Conservation (phyloP, 2,329 filamentous ascomycete species). For the Emmonsiellopsis sp. region DNA sequence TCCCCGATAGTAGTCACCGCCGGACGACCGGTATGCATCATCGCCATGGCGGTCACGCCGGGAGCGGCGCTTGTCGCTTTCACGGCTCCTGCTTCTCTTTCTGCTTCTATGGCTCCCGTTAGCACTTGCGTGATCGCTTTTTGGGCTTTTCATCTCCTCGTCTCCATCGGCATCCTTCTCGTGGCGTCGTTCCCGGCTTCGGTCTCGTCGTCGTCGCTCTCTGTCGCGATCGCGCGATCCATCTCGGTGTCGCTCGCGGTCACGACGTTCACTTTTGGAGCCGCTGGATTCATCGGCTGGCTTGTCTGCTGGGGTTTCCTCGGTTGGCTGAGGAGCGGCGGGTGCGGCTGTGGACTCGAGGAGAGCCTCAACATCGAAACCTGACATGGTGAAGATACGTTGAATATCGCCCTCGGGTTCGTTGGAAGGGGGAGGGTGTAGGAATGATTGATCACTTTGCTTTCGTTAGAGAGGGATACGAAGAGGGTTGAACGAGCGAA, state of each 20-base stretch:
- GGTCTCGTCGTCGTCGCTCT: conserved; percentile 52
- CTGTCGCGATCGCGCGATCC: conserved; percentile 49
- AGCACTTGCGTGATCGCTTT: conserved; percentile 64
- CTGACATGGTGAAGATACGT: conserved; percentile 47
- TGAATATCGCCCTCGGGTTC: conserved; percentile 19
- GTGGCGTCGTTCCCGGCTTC: conserved; percentile 45
- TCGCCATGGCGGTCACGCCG: conserved; percentile 58
- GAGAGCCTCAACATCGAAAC: conserved; percentile 78
- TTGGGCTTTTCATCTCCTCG: conserved; percentile 55
- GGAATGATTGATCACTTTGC: conserved; percentile 29
- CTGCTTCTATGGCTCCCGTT: conserved; percentile 66
- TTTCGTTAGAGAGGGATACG: conserved; percentile 25
- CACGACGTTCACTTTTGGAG: conserved; percentile 43
- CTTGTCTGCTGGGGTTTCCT: conserved; percentile 42
- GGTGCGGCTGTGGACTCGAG: conserved; percentile 73
- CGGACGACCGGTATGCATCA: conserved; percentile 37
- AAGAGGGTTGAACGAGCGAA: conserved; percentile 22
- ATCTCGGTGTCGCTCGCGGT: conserved; percentile 49
- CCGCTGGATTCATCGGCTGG: conserved; percentile 49
- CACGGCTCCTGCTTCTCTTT: conserved; percentile 69
- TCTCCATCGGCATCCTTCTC: conserved; percentile 48
- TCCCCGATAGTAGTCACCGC: conserved; percentile 63
- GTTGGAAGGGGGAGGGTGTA: conserved; percentile 19
- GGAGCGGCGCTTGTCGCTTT: conserved; percentile 64
- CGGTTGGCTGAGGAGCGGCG: conserved; percentile 18